A percentile compares a stretch with the other conserved stretches of the same genome.
Evolutionary conservation across 192 early-diverging fungal species (phyloP).

Genomic region (Entomortierella beljakovae): DNA sequence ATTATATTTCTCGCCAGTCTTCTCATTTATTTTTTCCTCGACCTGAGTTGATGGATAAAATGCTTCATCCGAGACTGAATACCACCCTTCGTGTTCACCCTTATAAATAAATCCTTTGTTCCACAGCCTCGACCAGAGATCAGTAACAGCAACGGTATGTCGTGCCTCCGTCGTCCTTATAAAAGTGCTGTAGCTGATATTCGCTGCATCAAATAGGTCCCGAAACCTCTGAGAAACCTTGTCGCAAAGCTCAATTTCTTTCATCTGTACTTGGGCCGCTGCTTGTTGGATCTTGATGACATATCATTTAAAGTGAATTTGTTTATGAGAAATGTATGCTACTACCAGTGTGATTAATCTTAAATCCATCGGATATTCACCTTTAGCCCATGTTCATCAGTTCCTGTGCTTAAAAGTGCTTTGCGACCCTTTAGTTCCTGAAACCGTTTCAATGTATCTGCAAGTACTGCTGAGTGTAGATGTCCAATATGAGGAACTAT

Average conservation of each 20-base stretch:
- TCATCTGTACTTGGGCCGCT: slow-evolving; percentile 66
- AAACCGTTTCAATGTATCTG: slow-evolving; percentile 84
- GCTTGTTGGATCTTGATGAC: slow-evolving; percentile 87
- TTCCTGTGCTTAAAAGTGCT: slow-evolving; percentile 77
- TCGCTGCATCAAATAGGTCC: slow-evolving; percentile 77
- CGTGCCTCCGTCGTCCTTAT: slow-evolving; percentile 87
- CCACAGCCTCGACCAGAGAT: slow-evolving; percentile 80
- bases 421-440: slow-evolving; percentile 75
- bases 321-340: neutral
- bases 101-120: slow-evolving; percentile 88
- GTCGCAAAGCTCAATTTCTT: slow-evolving; percentile 85
- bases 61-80: slow-evolving; percentile 95
- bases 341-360: neutral
- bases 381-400: slow-evolving; percentile 98
- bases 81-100: slow-evolving; percentile 93
- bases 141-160: slow-evolving; percentile 76
- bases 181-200: slow-evolving; percentile 83
- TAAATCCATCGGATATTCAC: slow-evolving; percentile 17
- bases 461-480: slow-evolving; percentile 88
- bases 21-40: slow-evolving; percentile 66
- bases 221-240: slow-evolving; percentile 72
- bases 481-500: slow-evolving; percentile 95
- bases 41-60: slow-evolving; percentile 85
- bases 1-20: slow-evolving; percentile 61
- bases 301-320: neutral